Conservation (phyloP, 1,139 yeast genomes). For the Blastobotrys arbuscula region DNA sequence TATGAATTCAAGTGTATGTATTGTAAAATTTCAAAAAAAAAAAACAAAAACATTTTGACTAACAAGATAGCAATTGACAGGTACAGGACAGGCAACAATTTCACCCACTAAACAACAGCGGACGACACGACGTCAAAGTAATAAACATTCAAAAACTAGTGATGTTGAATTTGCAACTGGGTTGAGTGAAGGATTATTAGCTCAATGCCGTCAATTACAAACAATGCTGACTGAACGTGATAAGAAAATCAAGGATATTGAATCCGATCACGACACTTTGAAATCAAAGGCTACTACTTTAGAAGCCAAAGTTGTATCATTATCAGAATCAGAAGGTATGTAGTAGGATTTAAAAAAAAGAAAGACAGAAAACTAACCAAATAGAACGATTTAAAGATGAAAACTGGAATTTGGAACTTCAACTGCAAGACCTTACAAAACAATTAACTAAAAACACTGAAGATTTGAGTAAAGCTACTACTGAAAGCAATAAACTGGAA, state of each 20-base stretch:
- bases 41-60: not conserved
- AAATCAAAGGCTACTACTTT: conserved; percentile 36
- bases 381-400: conserved; percentile 53
- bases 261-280: conserved; percentile 42
- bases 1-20: conserved; percentile 1
- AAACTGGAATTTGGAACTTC: conserved; percentile 73
- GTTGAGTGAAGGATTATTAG: conserved; percentile 68
- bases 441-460: conserved; percentile 33
- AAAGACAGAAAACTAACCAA: conserved; percentile 3
- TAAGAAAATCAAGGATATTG: conserved; percentile 39
- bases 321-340: conserved; percentile 37
- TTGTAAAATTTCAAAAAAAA: not conserved
- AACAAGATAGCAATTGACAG: conserved; percentile 2
- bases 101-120: conserved; percentile 14
- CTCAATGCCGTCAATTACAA: conserved; percentile 73
- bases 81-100: conserved; percentile 11
- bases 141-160: conserved; percentile 25
- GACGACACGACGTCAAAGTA: conserved; percentile 11
- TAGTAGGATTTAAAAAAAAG: not conserved
- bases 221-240: conserved; percentile 52
- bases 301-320: conserved; percentile 32
- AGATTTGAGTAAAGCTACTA: conserved; percentile 25
- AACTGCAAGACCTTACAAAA: conserved; percentile 47
- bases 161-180: conserved; percentile 81
- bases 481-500: conserved; percentile 26